Percentiles rank a stretch among this genome's conserved stretches.
Evolutionary conservation across 2,329 filamentous ascomycete species (phyloP).

Genomic region (Ascosphaera aggregata): DNA sequence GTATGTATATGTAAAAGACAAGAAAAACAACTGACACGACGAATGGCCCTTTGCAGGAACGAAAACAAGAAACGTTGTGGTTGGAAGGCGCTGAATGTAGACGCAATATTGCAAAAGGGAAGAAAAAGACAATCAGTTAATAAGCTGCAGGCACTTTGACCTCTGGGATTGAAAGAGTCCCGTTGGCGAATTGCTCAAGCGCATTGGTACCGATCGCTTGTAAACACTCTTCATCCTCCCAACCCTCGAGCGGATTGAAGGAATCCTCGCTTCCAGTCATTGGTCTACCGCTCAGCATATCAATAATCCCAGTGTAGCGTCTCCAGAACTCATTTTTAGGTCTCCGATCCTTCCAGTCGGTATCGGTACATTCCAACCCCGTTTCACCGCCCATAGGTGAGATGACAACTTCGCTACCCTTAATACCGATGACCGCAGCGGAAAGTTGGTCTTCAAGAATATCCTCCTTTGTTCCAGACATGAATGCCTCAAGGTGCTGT

Average conservation of each 20-base stretch:
- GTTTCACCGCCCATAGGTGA: constrained; percentile 40
- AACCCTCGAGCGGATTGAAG: constrained; percentile 1
- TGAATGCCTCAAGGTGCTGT: constrained; percentile 65
- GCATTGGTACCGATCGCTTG: neutral
- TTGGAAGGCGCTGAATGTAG: no score
- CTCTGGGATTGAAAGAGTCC: neutral
- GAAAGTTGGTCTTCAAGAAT: constrained; percentile 54
- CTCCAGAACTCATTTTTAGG: constrained; percentile 76
- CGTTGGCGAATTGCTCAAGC: neutral
- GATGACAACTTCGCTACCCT: constrained; percentile 72
- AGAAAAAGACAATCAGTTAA: no score
- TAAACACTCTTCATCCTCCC: neutral
- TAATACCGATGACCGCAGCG: constrained; percentile 70
- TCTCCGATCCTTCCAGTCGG: constrained; percentile 78
- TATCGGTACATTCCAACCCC: constrained; percentile 53
- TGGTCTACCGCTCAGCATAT: constrained; percentile 58
- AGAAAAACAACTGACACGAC: no score
- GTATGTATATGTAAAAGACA: no score
- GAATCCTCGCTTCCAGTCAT: constrained; percentile 6
- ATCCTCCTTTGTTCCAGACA: constrained; percentile 38
- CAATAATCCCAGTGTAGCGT: constrained; percentile 53
- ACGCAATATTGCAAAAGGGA: no score
- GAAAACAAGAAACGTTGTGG: no score
- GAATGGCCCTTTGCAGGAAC: no score
- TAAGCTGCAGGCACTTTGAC: neutral